A percentile compares a stretch with the other conserved stretches of the same genome.
Evolutionary conservation across 495 filamentous ascomycete genomes (phyloP).

Genomic region (Podospora fimiseda): DNA sequence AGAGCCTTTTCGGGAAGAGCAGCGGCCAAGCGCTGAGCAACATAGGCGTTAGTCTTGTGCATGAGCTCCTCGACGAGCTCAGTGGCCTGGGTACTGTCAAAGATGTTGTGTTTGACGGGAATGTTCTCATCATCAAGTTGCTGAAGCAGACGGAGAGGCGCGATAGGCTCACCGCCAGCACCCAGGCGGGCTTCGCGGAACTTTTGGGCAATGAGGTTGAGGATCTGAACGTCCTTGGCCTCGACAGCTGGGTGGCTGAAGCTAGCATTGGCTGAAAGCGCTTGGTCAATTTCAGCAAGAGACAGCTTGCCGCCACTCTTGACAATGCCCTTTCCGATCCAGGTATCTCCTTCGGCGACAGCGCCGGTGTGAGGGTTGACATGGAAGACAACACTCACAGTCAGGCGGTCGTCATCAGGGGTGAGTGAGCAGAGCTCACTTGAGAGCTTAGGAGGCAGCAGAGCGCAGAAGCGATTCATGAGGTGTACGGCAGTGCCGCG

Average conservation of each 20-base stretch:
- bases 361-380: slow-evolving; percentile 71
- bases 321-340: slow-evolving; percentile 90
- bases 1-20: slow-evolving; percentile 88
- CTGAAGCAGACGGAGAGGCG: slow-evolving; percentile 80
- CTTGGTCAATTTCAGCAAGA: slow-evolving; percentile 76
- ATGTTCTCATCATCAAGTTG: slow-evolving; percentile 98
- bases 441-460: slow-evolving; percentile 80
- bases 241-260: slow-evolving; percentile 54
- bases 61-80: slow-evolving; percentile 93
- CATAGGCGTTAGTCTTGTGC: slow-evolving; percentile 81
- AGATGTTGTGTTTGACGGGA: slow-evolving; percentile 91
- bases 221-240: slow-evolving; percentile 64
- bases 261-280: slow-evolving; percentile 56
- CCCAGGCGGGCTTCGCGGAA: slow-evolving; percentile 83
- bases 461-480: slow-evolving; percentile 82
- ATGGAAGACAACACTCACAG: slow-evolving; percentile 86
- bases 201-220: slow-evolving; percentile 69
- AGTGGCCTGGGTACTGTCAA: slow-evolving; percentile 80
- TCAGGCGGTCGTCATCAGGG: slow-evolving; percentile 80
- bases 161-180: slow-evolving; percentile 67
- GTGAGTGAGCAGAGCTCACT: slow-evolving; percentile 81
- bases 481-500: slow-evolving; percentile 92
- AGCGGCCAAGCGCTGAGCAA: slow-evolving; percentile 74
- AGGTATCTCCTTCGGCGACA: slow-evolving; percentile 73
- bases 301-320: slow-evolving; percentile 81